phyloP scores from a whole-genome alignment of 2,329 filamentous ascomycete species.

The Fusarium chlamydosporum region DNA sequence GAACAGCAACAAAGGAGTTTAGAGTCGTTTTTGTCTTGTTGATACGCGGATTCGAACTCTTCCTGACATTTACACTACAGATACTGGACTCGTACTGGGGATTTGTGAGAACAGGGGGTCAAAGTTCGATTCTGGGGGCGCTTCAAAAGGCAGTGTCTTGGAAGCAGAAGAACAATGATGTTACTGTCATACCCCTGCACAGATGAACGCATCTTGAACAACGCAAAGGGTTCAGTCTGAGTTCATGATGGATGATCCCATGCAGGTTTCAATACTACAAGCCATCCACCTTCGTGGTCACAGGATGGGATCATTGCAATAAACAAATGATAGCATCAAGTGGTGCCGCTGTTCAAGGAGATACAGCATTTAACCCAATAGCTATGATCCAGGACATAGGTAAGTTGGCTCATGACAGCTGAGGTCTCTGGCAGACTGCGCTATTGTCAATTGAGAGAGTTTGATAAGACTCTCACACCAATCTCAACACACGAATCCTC shows the following conservation, averaged over 20 bases:
- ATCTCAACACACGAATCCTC: too few relatives aligned
- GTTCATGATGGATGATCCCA: neutral
- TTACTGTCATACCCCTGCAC: neutral
- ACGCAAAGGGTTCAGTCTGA: neutral
- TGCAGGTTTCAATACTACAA: neutral
- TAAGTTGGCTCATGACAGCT: too few relatives aligned
- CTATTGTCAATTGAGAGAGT: neutral
- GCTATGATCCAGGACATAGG: neutral
- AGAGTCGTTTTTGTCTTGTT: too few relatives aligned
- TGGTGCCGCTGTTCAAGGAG: neutral
- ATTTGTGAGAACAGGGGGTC: too few relatives aligned
- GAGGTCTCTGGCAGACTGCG: neutral
- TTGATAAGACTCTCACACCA: too few relatives aligned
- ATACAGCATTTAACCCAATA: neutral
- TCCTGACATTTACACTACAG: fast-evolving
- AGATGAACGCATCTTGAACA: neutral
- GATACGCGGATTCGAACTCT: too few relatives aligned
- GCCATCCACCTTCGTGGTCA: too few relatives aligned
- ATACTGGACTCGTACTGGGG: neutral
- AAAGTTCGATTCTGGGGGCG: too few relatives aligned
- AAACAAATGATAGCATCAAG: neutral
- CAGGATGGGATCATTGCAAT: too few relatives aligned
- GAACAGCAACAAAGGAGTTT: too few relatives aligned
- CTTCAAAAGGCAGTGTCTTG: too few relatives aligned
- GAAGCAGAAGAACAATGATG: neutral